Evolutionary conservation across 306 rosid genomes (phyloP), one percentile per base, ranked within the genome.

Genomic region (Medicago truncatula): DNA sequence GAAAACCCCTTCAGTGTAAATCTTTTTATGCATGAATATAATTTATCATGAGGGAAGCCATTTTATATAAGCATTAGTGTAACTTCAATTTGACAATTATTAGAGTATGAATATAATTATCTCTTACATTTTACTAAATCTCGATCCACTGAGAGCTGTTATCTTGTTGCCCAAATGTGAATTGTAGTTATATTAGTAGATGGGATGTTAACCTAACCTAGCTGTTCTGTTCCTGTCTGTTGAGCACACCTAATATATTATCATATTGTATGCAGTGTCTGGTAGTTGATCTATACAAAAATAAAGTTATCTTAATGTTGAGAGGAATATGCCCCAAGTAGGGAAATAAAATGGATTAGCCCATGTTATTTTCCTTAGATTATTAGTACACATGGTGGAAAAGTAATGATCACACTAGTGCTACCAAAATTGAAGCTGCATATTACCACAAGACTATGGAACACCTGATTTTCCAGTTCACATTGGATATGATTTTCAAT

Each of bases 1-100:
- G 41, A 50, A 21, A 70, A 59, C 49, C 64, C 49, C 64, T 63
- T 28, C 62, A n/a, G 31, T 84, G 90, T 86, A 84, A 84, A 90
- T 85, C 53, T 75, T 78, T 82, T 44, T 40, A 57, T 43, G 73
- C 50, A 21, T 43, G 62, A 36, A 50, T 76, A 70, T 81, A 15
- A 31, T 78, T 77, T 70, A 56, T 71, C 80, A 82, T 84, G 67
- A 66, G 40, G 50, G 40, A 25, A 25, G 74, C 74, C 54, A 68
- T 75, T 60, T 76, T 76, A 71, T 12, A 18, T 23, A 38, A 31
- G 78, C 73, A 39, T 82, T 69, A 43, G 57, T 72, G 66, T 68
- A 9, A 46, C 61, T 47, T 78, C 62, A 52, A 73, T 71, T 73
- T 77, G 76, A 70, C 61, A 23, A 23, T 60, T 56, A 4, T 34